Conservation (phyloP, 768 basidiomycete genomes). For the Lactarius sp. region DNA sequence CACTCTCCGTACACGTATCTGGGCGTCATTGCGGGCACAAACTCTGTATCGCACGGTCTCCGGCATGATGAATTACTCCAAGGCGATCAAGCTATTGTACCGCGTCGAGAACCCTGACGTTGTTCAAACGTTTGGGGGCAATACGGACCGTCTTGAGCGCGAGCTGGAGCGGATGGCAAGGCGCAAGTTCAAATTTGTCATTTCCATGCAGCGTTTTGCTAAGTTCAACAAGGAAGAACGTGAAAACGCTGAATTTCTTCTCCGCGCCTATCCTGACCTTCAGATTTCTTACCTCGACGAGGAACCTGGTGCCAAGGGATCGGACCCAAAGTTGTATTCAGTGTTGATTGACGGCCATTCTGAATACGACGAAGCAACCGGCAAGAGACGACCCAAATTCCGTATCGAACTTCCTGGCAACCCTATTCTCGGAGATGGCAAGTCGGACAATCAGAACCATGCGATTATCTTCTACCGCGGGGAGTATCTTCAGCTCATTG, state of each 20-base stretch:
- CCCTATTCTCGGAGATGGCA: constrained; percentile 97
- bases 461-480: constrained; percentile 99
- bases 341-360: constrained; percentile 96
- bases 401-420: constrained; percentile 96
- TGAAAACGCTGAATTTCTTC: constrained; percentile 95
- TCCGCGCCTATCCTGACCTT: constrained; percentile 96
- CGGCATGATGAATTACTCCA: constrained; percentile 99
- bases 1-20: constrained; percentile 97
- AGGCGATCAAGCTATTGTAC: constrained; percentile 98
- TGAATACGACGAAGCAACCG: constrained; percentile 83
- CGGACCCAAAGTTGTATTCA: constrained; percentile 87
- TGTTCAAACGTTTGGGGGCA: constrained; percentile 93
- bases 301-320: constrained; percentile 83
- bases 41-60: constrained; percentile 98
- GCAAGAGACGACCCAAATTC: constrained; percentile 94
- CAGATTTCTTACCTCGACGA: constrained; percentile 99
- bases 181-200: constrained; percentile 96
- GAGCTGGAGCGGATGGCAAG: constrained; percentile 96
- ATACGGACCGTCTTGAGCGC: constrained; percentile 92
- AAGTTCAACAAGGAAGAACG: constrained; percentile 99
- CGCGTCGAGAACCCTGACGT: constrained; percentile 98
- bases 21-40: constrained; percentile 97
- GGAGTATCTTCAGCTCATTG: constrained; percentile 97
- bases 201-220: constrained; percentile 98
- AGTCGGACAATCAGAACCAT: constrained; percentile 99